These are phyloP conservation scores for Furcasterigmium furcatum DNA, from an alignment of 2,329 filamentous ascomycete genomes.

Conservation along the genomic window DNA sequence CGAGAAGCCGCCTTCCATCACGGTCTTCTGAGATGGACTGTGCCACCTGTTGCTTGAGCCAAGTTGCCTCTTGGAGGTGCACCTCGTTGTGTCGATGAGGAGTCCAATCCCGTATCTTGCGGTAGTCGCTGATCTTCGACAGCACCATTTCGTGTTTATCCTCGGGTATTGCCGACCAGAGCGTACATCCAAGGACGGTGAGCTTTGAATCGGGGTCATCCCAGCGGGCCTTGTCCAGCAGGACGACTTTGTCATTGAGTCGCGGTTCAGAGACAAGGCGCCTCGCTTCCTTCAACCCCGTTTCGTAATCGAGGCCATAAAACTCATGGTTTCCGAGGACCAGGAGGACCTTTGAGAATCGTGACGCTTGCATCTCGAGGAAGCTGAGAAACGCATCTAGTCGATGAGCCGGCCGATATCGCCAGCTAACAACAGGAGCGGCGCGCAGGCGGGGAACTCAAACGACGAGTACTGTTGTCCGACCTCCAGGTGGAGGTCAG, in stretches of 20 bases:
- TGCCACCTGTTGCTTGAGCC: slow-evolving; percentile 40
- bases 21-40: slow-evolving; percentile 7
- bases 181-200: slow-evolving; percentile 54
- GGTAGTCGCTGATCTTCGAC: slow-evolving; percentile 49
- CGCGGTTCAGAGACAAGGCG: slow-evolving; percentile 32
- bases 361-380: slow-evolving; percentile 33
- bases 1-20: slow-evolving; percentile 30
- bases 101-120: slow-evolving; percentile 49
- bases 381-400: slow-evolving; percentile 42
- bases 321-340: slow-evolving; percentile 55
- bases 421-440: slow-evolving; percentile 42
- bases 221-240: slow-evolving; percentile 40
- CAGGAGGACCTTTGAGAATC: slow-evolving; percentile 41
- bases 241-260: slow-evolving; percentile 31
- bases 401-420: slow-evolving; percentile 48
- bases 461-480: slow-evolving; percentile 38
- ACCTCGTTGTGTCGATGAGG: slow-evolving; percentile 43
- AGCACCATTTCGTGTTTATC: slow-evolving; percentile 33
- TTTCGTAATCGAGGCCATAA: slow-evolving; percentile 36
- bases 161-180: slow-evolving; percentile 49
- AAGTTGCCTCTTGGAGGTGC: slow-evolving; percentile 44
- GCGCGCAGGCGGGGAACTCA: slow-evolving; percentile 33
- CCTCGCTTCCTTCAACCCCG: slow-evolving; percentile 31
- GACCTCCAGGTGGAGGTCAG: slow-evolving; percentile 48
- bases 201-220: slow-evolving; percentile 35